phyloP scores from a whole-genome alignment of 257 asterid species.

The Nicotiana tomentosiformis region DNA sequence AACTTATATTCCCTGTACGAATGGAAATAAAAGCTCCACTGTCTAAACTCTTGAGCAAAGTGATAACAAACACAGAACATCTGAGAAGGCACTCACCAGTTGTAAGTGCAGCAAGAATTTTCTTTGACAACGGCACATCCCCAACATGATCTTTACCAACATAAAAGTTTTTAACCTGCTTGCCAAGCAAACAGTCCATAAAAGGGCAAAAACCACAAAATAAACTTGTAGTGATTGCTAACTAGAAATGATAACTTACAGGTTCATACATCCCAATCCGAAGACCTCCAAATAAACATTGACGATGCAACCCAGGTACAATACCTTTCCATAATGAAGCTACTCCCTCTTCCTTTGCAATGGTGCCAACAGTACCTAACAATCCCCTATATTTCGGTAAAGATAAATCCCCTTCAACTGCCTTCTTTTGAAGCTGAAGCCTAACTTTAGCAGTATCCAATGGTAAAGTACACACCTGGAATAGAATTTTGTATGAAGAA shows the following conservation, averaged over 20 bases:
- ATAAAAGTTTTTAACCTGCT: constrained; percentile 68
- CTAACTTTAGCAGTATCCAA: constrained; percentile 98
- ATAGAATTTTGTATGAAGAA: not conserved
- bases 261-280: constrained; percentile 96
- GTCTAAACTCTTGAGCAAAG: not conserved
- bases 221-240: not conserved
- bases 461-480: constrained; percentile 71
- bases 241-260: constrained; percentile 33
- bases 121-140: constrained; percentile 85
- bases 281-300: constrained; percentile 87
- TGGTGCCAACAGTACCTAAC: constrained; percentile 92
- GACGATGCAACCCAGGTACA: constrained; percentile 96
- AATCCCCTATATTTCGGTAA: constrained; percentile 85
- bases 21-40: not conserved
- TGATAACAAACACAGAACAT: not conserved
- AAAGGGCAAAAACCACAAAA: not conserved
- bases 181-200: not conserved
- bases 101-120: constrained; percentile 90
- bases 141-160: constrained; percentile 96
- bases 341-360: constrained; percentile 93
- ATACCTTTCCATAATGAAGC: constrained; percentile 90
- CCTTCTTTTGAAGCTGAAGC: constrained; percentile 91
- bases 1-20: not conserved
- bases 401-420: constrained; percentile 61
- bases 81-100: constrained; percentile 57